phyloP scores from a whole-genome alignment of 208 protist genomes.

The Vickermania ingenoplastis region DNA sequence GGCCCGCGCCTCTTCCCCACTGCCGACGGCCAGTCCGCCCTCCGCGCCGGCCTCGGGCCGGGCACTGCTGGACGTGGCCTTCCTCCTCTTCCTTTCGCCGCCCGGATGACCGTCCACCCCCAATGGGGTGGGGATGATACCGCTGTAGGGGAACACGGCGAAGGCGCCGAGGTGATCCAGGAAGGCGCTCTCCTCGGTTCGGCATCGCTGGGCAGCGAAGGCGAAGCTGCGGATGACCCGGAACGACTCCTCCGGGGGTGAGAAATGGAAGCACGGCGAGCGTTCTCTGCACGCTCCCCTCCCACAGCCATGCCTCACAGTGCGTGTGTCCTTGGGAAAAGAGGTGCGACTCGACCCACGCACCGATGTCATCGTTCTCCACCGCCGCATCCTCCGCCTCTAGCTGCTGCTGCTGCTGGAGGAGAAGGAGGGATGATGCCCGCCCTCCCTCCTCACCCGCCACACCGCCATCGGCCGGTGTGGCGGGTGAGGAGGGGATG shows the following conservation, averaged over 20 bases:
- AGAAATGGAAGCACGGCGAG: constrained; percentile 46
- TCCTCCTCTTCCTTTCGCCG: no score
- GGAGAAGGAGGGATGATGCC: not conserved
- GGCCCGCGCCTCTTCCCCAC: not conserved
- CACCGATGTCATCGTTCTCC: constrained; percentile 19
- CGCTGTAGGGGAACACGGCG: not conserved
- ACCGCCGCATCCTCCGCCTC: not conserved
- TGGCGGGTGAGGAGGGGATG: not conserved
- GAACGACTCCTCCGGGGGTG: constrained; percentile 52
- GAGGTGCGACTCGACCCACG: constrained; percentile 54
- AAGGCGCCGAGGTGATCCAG: constrained; percentile 5
- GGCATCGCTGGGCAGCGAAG: constrained; percentile 27
- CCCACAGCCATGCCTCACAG: constrained; percentile 50
- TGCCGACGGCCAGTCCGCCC: not conserved
- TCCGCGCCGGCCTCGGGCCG: no score
- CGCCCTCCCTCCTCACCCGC: not conserved
- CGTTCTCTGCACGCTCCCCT: constrained; percentile 35
- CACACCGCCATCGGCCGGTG: not conserved
- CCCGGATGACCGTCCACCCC: no score
- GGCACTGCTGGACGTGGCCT: no score
- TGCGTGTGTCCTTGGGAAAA: constrained; percentile 17
- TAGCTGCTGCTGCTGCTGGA: not conserved
- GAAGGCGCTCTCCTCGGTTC: constrained; percentile 27
- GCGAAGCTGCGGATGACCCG: constrained; percentile 47
- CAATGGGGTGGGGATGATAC: no score